Evolutionary conservation across 305 asterid genomes (phyloP), one percentile per base, ranked within the genome.

Genomic region (Ilex paraguariensis): DNA sequence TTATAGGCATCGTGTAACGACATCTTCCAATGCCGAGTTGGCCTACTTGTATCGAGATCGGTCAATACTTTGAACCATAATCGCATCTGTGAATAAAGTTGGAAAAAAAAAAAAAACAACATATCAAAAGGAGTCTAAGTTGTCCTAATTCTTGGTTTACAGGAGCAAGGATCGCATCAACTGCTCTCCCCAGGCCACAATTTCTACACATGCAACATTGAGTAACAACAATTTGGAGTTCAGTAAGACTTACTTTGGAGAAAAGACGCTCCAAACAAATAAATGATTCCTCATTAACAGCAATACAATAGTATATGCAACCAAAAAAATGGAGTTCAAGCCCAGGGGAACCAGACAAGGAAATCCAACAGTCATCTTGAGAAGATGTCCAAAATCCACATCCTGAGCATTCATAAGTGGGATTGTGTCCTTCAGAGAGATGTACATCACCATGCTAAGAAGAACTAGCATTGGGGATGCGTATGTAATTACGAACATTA

Each of bases 181-280:
- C 9, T 36, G 42, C 42, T 36, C 42, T 36, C 42, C 42, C 42
- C 42, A 36, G 9, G 9, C 42, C 6, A 36, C 4, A 1, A 36
- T 36, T 5, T 2, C 42, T 36, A 36, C 42, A 36, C 9, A 36
- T 36, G 42, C 42, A 36, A 36, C 6, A 36, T 4, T 8, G 9
- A 36, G 9, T 3, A 36, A 36, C 42, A 8, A 36, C 42, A 8
- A 8, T 36, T 4, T 36, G 6, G 42, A 36, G 42, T 52, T 46
- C 48, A 56, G 64, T 3, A 57, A 36, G 58, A 71, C 95, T 87
- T 83, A 91, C 98, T 91, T 91, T 10, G 98, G 98, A 56, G 98
- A 88, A 67, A 88, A 91, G 72, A 91, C 98, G 14, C 96, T 91
- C 98, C 98, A 91, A 56, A 91, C 81, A 30, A 91, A 91, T 45